Base-by-base conservation (phyloP, 1,284 basidiomycete species). In the Exsudoporus floridanus region DNA sequence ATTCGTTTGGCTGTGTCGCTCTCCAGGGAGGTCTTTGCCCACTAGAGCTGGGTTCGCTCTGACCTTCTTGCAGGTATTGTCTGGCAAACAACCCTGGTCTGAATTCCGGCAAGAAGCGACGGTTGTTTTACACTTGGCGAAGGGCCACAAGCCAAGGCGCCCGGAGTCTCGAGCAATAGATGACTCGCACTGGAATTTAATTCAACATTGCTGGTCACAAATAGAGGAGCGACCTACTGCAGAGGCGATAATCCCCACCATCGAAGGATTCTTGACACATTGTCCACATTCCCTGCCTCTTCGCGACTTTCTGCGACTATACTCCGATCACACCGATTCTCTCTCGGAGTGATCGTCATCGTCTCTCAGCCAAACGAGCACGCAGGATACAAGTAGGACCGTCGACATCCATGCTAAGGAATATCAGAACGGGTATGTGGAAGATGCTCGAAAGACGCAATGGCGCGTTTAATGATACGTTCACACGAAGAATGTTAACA, bases 141-240 rank as follows among this genome's bases (percentile, higher is more conserved):
- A 6, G 12, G 57, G 57, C 2, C 25, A 41, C 1, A 51, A 25
- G 0, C 49, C 53, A 1, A 3, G 27, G 3, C 16, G 49, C 21
- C 57, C 57, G 12, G 33, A 18, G 5, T 48, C 19, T 13, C 46
- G 33, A 10, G 1, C 2, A 1, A 30, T 59, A 3, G 23, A 50
- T 25, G 43, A 60, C 13, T 18, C 14, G 0, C 50, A 58, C n/a
- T 61, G 58, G 60, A 9, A 39, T 6, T 40, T 60, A 0, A 46
- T 62, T 28, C 49, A 52, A 23, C 13, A 14, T 1, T 62, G 58
- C n/a, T 60, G 58, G 52, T 49, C 55, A 14, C 8, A n/a, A 1
- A 3, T 18, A 0, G 39, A 50, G 13, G 42, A 47, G 2, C 49
- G 60, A 10, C 60, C 60, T 8, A 0, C 28, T 1, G 14, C 35